Evolutionary conservation across 2,329 filamentous ascomycete species (phyloP), one percentile per base, ranked within the genome.

Genomic region (Hyphodiscus sp.): DNA sequence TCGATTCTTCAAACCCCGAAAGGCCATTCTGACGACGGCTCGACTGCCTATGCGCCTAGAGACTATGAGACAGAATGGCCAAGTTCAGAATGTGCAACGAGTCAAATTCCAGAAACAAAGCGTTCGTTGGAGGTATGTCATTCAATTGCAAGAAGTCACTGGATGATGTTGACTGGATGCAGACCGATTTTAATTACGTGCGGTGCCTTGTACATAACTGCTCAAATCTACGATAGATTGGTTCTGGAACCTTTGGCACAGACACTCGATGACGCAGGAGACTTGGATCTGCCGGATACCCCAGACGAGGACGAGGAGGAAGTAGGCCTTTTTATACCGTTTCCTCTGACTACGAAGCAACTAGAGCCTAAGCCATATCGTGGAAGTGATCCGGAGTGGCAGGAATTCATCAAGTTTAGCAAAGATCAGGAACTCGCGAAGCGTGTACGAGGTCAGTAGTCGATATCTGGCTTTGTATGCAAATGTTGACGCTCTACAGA

Each of bases 371-470:
- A 68, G 29, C 77, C 76, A 2, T 85, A 83, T 64, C 73, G 72
- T 55, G 75, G 75, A 49, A 72, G 70, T 23, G 82, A 85, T 59
- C 82, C 83, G 2, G 85, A 87, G 66, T 87, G 81, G 81, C 71
- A 74, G 57, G 72, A 74, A 47, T 87, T 84, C 58, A 63, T 82
- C 16, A 76, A 76, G 52, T 70, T 86, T n/a, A 80, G 76, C 56
- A 76, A 75, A 57, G 76, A 86, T 56, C 67, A 64, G 15, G 67
- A 76, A 44, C 69, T 76, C 10, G 69, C 79, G 20, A 63, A 74
- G 18, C 57, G 53, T 47, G 47, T 63, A 44, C 44, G 57, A 56
- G 55, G 59, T 63, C 1, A 20, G n/a, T 19, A 19, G 51, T 18
- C 20, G 33, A 46, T 1, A 45, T 11, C 47, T 10, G 46, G 13